Percentiles rank a stretch among this genome's conserved stretches.
Conservation (phyloP, 768 basidiomycete genomes). For the Tylopilus intermedius region DNA sequence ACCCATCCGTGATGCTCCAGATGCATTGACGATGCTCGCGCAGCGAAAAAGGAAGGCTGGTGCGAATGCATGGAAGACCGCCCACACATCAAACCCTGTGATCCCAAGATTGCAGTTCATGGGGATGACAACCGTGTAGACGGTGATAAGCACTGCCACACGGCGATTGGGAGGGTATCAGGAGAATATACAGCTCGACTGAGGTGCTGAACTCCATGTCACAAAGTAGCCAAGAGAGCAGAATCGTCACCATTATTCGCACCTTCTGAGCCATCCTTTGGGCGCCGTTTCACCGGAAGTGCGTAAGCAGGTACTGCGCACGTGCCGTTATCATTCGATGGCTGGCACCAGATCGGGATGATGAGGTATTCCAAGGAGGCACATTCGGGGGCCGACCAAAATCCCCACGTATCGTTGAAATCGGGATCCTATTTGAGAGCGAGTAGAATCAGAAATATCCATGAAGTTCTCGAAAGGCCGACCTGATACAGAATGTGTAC, state of each 20-base stretch:
- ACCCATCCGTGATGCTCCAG: too few species aligned
- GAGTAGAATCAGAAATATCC: not conserved
- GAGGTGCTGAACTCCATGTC: not conserved
- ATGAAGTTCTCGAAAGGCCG: not conserved
- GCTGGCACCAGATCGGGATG: not conserved
- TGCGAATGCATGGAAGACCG: not conserved
- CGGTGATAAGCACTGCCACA: slow-evolving; percentile 1
- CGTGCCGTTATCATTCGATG: not conserved
- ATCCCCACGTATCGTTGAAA: not conserved
- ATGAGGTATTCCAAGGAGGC: too few species aligned
- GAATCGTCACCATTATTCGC: not conserved
- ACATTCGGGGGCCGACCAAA: not conserved
- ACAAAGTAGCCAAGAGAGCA: not conserved
- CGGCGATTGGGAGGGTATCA: not conserved
- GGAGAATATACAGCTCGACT: not conserved
- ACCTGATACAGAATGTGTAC: not conserved
- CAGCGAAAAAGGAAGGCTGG: not conserved
- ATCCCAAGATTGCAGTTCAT: not conserved
- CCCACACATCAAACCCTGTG: not conserved
- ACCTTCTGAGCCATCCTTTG: not conserved
- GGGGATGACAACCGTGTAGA: too few species aligned
- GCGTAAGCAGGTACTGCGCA: not conserved
- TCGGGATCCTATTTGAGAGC: not conserved
- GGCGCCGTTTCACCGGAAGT: not conserved
- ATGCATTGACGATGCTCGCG: not conserved